Evolutionary conservation across 305 asterid species (phyloP).

Genomic region (Fraxinus albicans): DNA sequence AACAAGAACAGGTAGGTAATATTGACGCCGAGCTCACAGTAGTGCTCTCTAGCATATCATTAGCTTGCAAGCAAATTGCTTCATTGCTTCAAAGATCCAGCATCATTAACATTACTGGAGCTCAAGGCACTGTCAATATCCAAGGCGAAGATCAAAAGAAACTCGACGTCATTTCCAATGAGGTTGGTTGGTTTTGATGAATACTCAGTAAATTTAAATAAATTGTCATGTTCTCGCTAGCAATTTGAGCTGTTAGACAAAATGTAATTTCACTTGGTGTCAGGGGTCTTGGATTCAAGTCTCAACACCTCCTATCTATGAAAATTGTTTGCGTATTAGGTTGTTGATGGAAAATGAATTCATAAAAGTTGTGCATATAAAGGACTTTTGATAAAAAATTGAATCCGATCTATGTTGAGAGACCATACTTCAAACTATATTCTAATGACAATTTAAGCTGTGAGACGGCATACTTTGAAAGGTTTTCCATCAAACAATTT

Average conservation of each 20-base stretch:
- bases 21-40: conserved; percentile 79
- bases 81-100: conserved; percentile 71
- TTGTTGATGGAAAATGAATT: too few relatives aligned
- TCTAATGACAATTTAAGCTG: too few relatives aligned
- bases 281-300: not conserved
- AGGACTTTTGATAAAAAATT: not conserved
- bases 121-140: conserved; percentile 71
- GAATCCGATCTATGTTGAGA: not conserved
- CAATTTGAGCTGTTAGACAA: not conserved
- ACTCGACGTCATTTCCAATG: conserved; percentile 78
- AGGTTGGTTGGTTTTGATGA: conserved; percentile 60
- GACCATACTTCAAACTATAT: not conserved
- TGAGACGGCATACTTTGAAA: too few relatives aligned
- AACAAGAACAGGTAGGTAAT: conserved; percentile 61
- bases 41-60: conserved; percentile 77
- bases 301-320: not conserved
- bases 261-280: not conserved
- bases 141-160: conserved; percentile 95
- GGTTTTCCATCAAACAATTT: not conserved
- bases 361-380: not conserved
- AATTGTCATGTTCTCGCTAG: not conserved
- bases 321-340: not conserved
- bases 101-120: conserved; percentile 79
- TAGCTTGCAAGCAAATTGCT: conserved; percentile 83
- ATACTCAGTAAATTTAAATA: not conserved